Evolutionary conservation across 768 basidiomycete genomes (phyloP).

Genomic region (Rhodotorula taiwanensis): DNA sequence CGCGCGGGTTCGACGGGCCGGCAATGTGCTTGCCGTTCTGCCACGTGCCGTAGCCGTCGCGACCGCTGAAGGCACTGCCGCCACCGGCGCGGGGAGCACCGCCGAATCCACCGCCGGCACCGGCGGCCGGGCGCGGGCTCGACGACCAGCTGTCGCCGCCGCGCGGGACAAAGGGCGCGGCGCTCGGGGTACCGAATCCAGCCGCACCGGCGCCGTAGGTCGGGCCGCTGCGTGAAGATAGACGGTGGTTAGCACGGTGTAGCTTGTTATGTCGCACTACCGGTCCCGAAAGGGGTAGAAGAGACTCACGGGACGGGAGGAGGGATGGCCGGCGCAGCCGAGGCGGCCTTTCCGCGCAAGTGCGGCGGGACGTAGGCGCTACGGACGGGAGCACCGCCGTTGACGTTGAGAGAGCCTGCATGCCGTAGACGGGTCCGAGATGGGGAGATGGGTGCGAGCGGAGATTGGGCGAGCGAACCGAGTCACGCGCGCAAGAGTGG

Average conservation of each 20-base stretch:
- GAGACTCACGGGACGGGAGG: slow-evolving; percentile 8
- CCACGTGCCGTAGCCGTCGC: slow-evolving; percentile 63
- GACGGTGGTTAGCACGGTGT: too few species aligned
- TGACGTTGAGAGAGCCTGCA: slow-evolving; percentile 24
- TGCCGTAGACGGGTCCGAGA: background rate
- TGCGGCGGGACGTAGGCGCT: slow-evolving; percentile 37
- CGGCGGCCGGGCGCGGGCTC: slow-evolving; percentile 8
- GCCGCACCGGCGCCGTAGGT: background rate
- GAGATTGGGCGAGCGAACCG: background rate
- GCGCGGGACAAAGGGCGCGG: slow-evolving; percentile 24
- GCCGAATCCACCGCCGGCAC: slow-evolving; percentile 14
- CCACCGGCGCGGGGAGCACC: background rate
- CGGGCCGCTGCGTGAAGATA: background rate
- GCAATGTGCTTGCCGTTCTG: slow-evolving; percentile 77
- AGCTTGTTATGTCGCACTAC: too few species aligned
- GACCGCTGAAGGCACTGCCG: slow-evolving; percentile 40
- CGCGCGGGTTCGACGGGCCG: slow-evolving; percentile 73
- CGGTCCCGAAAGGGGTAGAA: too few species aligned
- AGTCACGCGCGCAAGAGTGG: background rate
- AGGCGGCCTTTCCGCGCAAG: slow-evolving; percentile 28
- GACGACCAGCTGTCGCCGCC: slow-evolving; percentile 9
- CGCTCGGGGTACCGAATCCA: slow-evolving; percentile 20
- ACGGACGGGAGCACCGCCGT: slow-evolving; percentile 10
- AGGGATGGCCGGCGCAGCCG: slow-evolving; percentile 8
- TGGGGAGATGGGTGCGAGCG: background rate